Conservation (phyloP, 2,329 filamentous ascomycete genomes). For the Dothistroma septosporum region DNA sequence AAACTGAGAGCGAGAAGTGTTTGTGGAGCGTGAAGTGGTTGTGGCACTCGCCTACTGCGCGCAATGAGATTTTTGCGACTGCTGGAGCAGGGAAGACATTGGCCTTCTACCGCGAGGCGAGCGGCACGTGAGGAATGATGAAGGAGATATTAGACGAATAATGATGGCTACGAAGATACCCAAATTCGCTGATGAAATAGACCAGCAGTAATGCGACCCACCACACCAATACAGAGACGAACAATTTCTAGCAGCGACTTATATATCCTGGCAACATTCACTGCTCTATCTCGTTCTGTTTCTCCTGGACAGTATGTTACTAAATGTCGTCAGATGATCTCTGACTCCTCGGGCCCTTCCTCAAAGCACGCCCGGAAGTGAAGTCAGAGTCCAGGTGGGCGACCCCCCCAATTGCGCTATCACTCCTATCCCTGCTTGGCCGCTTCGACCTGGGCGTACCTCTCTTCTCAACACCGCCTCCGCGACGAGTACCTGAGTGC, state of each 20-base stretch:
- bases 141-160: not conserved
- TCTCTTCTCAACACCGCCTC: not conserved
- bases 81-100: conserved; percentile 72
- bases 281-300: not conserved
- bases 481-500: not conserved
- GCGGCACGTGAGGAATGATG: conserved; percentile 50
- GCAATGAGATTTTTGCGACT: conserved; percentile 69
- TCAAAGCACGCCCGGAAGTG: not conserved
- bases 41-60: conserved; percentile 56
- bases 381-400: not conserved
- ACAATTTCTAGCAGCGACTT: not conserved
- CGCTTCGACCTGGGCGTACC: not conserved
- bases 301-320: not conserved
- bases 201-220: not conserved
- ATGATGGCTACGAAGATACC: conserved; percentile 1
- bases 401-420: not conserved
- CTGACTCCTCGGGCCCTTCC: not conserved
- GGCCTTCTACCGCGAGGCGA: conserved; percentile 80
- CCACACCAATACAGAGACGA: not conserved
- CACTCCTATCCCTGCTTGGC: not conserved
- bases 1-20: conserved; percentile 77
- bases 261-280: not conserved
- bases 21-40: conserved; percentile 84
- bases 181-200: not conserved
- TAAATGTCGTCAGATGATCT: not conserved